phyloP scores from a whole-genome alignment of 2,329 filamentous ascomycete genomes.

The Diaporthe sp. region DNA sequence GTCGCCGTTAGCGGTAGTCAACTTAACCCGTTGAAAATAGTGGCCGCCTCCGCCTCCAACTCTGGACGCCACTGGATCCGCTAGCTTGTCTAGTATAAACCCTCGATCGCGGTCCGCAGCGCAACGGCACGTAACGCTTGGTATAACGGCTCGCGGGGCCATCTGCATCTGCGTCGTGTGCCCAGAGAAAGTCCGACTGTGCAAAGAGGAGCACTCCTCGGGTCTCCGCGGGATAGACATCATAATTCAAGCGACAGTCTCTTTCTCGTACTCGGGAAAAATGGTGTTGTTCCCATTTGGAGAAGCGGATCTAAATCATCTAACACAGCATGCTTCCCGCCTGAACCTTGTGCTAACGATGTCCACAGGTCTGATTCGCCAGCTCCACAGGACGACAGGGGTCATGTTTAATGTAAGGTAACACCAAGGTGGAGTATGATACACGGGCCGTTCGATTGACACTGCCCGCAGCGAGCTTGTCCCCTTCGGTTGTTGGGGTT shows the following conservation, averaged over 20 bases:
- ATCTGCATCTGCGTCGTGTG: too few relatives aligned
- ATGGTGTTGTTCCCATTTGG: not conserved
- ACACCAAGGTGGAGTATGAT: not conserved
- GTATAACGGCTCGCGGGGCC: too few relatives aligned
- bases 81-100: conserved; percentile 7
- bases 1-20: not conserved
- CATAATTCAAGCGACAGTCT: too few relatives aligned
- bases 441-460: not conserved
- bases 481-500: not conserved
- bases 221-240: too few relatives aligned
- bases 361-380: not conserved
- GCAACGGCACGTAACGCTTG: too few relatives aligned
- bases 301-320: not conserved
- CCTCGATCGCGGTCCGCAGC: too few relatives aligned
- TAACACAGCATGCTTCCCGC: not conserved
- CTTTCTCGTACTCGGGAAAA: too few relatives aligned
- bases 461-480: not conserved
- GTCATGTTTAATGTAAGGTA: not conserved
- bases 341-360: not conserved
- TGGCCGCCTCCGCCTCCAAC: not conserved
- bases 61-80: not conserved
- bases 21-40: not conserved
- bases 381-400: not conserved
- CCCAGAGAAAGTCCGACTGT: too few relatives aligned
- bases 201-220: too few relatives aligned